Percentiles rank a stretch among this genome's conserved stretches.
phyloP scores from a whole-genome alignment of 2,329 filamentous ascomycete genomes.

The Aureobasidium sp. region DNA sequence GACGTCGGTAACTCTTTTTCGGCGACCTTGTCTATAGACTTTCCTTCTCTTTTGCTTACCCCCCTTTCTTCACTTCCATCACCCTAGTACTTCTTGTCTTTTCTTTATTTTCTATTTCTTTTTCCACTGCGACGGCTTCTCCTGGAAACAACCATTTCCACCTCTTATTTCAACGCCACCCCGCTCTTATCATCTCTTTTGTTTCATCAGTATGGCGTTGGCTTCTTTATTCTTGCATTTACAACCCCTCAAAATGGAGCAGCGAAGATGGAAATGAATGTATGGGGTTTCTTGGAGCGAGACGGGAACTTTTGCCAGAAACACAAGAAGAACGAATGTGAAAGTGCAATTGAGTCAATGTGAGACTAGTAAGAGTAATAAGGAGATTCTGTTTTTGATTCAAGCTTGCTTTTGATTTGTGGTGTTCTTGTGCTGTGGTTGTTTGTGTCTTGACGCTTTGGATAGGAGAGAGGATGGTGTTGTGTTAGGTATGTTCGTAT shows the following conservation, averaged over 20 bases:
- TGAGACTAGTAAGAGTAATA: neutral
- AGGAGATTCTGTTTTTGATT: neutral
- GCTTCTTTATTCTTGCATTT: constrained; percentile 5
- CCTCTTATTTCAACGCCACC: neutral
- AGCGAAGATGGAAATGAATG: constrained; percentile 4
- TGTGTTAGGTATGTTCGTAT: neutral
- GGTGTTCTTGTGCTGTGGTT: neutral
- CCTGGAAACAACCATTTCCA: neutral
- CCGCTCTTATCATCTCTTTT: constrained; percentile 4
- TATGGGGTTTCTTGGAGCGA: neutral
- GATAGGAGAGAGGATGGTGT: neutral
- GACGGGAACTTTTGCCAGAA: neutral
- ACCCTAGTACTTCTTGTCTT: constrained; percentile 14
- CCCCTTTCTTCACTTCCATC: constrained; percentile 6
- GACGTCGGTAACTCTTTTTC: neutral
- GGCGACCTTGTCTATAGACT: constrained; percentile 11
- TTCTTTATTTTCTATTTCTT: neutral
- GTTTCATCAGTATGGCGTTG: constrained; percentile 1
- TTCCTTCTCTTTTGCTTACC: neutral
- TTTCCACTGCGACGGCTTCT: neutral
- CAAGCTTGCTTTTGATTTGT: neutral
- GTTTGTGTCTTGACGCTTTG: neutral
- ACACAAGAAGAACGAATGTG: neutral
- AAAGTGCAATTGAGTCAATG: neutral
- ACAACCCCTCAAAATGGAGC: constrained; percentile 4